Conservation (phyloP, 106 monocot genomes). For the Dioscorea zingiberensis region DNA sequence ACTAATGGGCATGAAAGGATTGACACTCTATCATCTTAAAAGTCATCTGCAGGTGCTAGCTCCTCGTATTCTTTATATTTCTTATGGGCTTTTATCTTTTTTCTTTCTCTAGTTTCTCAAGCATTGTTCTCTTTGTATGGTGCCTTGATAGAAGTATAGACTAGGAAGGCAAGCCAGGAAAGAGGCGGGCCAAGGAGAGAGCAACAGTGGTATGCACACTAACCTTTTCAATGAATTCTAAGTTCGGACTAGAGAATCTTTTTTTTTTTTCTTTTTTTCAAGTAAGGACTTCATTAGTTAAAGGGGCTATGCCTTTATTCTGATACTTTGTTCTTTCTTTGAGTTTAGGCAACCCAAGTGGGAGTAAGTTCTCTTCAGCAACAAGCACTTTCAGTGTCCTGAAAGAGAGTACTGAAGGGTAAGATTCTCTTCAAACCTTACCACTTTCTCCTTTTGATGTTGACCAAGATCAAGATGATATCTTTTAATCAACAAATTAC, state of each 20-base stretch:
- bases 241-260: background rate
- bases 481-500: no score
- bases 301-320: no score
- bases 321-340: background rate
- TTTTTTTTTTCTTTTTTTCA: background rate
- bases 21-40: conserved; percentile 79
- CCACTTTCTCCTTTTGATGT: no score
- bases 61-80: background rate
- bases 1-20: conserved; percentile 76
- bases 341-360: background rate
- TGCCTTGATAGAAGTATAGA: conserved; percentile 61
- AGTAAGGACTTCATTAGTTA: no score
- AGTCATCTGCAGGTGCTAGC: conserved; percentile 83
- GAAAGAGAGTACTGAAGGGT: conserved; percentile 31
- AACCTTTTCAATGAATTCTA: no score
- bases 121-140: background rate
- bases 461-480: no score
- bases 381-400: conserved; percentile 6
- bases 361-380: conserved; percentile 3
- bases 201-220: conserved; percentile 25
- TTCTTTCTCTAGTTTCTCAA: background rate
- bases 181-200: conserved; percentile 26
- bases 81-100: background rate
- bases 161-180: conserved; percentile 51
- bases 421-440: background rate